Evolutionary conservation across 768 basidiomycete genomes (phyloP).

Genomic region (Arthromyces matolae): DNA sequence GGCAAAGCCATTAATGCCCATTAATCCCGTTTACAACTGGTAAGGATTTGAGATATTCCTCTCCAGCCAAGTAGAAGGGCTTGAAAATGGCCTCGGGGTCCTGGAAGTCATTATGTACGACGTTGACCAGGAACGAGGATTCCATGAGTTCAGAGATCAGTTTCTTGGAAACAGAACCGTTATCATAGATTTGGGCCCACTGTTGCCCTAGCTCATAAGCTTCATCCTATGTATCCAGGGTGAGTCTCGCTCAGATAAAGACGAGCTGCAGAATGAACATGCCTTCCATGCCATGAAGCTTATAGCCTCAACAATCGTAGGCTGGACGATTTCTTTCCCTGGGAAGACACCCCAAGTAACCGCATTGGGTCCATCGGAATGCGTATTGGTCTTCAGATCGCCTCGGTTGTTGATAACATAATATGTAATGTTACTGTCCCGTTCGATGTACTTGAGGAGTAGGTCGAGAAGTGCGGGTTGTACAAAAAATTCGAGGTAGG

Average conservation of each 20-base stretch:
- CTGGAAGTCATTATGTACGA: conserved; percentile 96
- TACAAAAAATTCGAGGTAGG: conserved; percentile 96
- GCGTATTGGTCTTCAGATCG: conserved; percentile 91
- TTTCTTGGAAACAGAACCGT: conserved; percentile 67
- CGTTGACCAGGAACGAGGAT: conserved; percentile 82
- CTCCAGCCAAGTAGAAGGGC: conserved; percentile 78
- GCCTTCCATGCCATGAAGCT: conserved; percentile 99
- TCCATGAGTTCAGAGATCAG: conserved; percentile 80
- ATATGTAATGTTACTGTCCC: conserved; percentile 87
- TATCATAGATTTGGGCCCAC: conserved; percentile 87
- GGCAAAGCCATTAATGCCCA: conserved; percentile 23
- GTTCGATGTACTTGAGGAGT: conserved; percentile 78
- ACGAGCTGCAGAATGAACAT: conserved; percentile 16
- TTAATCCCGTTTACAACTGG: conserved; percentile 37
- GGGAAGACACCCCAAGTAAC: conserved; percentile 99
- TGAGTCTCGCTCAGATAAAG: conserved; percentile 6
- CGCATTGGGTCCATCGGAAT: conserved; percentile 95
- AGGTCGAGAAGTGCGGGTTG: conserved; percentile 66
- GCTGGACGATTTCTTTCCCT: conserved; percentile 93
- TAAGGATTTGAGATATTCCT: conserved; percentile 43
- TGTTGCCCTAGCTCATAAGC: conserved; percentile 89
- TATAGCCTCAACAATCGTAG: conserved; percentile 94
- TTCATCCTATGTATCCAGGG: conserved; percentile 79
- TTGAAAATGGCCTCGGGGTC: conserved; percentile 78
- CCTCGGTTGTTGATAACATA: conserved; percentile 96